Base-by-base conservation (phyloP, 768 basidiomycete genomes). In the Amanita molliuscula region DNA sequence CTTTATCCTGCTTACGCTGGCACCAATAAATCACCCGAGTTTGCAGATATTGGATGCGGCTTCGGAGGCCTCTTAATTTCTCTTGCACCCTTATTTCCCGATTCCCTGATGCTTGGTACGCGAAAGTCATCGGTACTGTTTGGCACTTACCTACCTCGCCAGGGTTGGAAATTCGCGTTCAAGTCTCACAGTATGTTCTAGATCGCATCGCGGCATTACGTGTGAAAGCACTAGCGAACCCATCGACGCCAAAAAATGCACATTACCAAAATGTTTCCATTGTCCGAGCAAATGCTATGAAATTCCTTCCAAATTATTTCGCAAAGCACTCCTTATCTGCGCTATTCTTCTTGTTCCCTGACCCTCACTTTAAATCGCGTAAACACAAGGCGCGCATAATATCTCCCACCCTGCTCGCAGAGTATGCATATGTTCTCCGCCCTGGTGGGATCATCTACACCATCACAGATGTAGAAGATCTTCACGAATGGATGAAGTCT, bases 311-410 rank as follows among this genome's bases (percentile, higher is more conserved):
- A 5, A 98, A 98, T 67, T 97, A 92, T 66, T 96, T 99, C 65
- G 62, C 75, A 20, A 93, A 94, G 62, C 83, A 83, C 51, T 95
- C 95, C 55, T 74, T 99, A 33, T 84, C 87, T 16, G 83, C 95
- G 43, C 74, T 99, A 44, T 99, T 99, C 70, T 98, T 99, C 73
- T 78, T 98, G 52, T 99, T 98, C 68, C 96, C 96, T 36, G 96
- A 99, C 66, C 96, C 96, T 0, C 96, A 98, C 65, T 99, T 99
- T 78, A 98, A 99, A 65, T 76, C 79, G 7, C 83, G 94, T 59
- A 99, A 99, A 66, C 95, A 98, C 74, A 99, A 99, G 70, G 95
- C 95, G 1, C 84, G 96, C 61, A 98, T 98, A 63, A 94, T 98
- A 62, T 96, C 94, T 47, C 88, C 92, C 5, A 94, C 95, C n/a